Conservation (phyloP, 2,329 filamentous ascomycete genomes). For the Trichoderma sp. region DNA sequence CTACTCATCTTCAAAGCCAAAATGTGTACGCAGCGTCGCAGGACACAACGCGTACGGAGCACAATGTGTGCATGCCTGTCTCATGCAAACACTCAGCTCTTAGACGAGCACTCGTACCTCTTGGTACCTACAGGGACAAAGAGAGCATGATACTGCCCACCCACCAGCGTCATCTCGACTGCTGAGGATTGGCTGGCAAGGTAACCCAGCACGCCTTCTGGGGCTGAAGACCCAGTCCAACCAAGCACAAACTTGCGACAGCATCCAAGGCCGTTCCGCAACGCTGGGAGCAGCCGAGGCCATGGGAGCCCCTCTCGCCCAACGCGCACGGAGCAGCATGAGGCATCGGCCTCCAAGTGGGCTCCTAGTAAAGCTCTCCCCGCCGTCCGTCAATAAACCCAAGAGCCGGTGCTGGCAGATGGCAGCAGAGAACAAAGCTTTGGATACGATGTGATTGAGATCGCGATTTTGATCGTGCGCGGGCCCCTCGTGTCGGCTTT, state of each 20-base stretch:
- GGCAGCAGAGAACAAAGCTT: not conserved
- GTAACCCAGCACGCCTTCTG: slow-evolving; percentile 4
- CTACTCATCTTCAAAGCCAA: not conserved
- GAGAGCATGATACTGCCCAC: not conserved
- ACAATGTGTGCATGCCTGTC: not conserved
- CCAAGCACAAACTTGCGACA: not conserved
- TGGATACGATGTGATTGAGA: not conserved
- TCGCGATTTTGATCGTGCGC: not conserved
- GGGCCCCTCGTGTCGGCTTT: not conserved
- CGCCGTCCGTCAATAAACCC: not conserved
- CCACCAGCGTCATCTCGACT: not conserved
- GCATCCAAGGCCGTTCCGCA: slow-evolving; percentile 5
- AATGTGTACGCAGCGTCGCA: not conserved
- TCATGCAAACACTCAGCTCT: not conserved
- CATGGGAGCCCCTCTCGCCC: not conserved
- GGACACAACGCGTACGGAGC: not conserved
- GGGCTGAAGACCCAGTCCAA: slow-evolving; percentile 1
- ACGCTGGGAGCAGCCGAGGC: slow-evolving; percentile 17
- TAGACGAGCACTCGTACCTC: not conserved
- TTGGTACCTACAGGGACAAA: not conserved
- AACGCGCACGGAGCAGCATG: slow-evolving; percentile 3
- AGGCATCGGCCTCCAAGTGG: not conserved
- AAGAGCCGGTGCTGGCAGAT: not conserved
- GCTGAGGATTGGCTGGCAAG: not conserved
- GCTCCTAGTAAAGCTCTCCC: not conserved